Conservation (phyloP, 2,329 filamentous ascomycete species). For the Exophiala mesophila region DNA sequence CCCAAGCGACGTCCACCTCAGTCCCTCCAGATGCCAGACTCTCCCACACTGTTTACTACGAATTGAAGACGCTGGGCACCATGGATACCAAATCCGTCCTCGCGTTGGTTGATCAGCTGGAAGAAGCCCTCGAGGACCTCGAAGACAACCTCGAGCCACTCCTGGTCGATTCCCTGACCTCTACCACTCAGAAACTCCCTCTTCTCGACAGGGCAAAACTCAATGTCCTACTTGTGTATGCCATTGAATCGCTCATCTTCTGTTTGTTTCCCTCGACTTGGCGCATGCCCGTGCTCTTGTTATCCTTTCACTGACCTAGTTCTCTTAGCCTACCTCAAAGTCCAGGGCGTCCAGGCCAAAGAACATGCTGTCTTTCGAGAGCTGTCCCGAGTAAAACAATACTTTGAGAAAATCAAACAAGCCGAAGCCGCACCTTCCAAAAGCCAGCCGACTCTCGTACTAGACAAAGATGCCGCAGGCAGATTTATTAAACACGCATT, state of each 20-base stretch:
- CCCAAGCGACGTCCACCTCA: too few relatives aligned
- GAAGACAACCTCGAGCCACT: conserved; percentile 71
- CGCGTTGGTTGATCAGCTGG: conserved; percentile 67
- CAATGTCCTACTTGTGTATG: conserved; percentile 80
- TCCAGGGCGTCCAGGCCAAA: conserved; percentile 76
- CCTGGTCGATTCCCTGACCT: conserved; percentile 58
- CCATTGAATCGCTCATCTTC: conserved; percentile 85
- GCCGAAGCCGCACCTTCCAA: conserved; percentile 58
- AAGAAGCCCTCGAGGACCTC: conserved; percentile 72
- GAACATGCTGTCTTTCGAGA: conserved; percentile 81
- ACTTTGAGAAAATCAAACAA: conserved; percentile 85
- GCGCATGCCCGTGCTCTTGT: conserved; percentile 55
- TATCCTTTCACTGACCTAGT: conserved; percentile 32
- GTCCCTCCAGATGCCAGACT: too few relatives aligned
- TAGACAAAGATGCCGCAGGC: conserved; percentile 71
- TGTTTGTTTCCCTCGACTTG: conserved; percentile 47
- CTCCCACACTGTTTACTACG: too few relatives aligned
- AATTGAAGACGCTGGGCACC: too few relatives aligned
- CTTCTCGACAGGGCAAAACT: conserved; percentile 94
- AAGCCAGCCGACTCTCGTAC: conserved; percentile 52
- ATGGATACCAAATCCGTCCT: conserved; percentile 38
- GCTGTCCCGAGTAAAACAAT: conserved; percentile 79
- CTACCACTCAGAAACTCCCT: conserved; percentile 71
- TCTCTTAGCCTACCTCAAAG: conserved; percentile 62
- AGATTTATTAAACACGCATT: conserved; percentile 79